These are phyloP conservation scores for Gastrodia elata DNA, from an alignment of 106 monocot species.

Conservation along the genomic window DNA sequence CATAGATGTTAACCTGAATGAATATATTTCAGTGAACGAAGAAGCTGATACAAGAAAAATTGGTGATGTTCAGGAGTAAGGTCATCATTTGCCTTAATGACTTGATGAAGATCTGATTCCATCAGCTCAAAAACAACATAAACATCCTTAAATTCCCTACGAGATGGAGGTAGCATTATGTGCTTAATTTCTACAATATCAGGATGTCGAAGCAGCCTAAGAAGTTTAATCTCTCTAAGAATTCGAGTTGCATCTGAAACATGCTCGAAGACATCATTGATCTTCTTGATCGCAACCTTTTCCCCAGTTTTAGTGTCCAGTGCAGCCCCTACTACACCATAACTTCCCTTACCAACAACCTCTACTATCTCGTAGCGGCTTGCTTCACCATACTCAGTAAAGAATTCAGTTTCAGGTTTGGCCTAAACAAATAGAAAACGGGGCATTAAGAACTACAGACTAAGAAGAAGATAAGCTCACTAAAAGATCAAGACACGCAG, in stretches of 20 bases:
- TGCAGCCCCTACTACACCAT: constrained; percentile 68
- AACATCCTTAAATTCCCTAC: constrained; percentile 75
- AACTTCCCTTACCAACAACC: constrained; percentile 85
- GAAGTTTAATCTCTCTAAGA: constrained; percentile 77
- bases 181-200: constrained; percentile 89
- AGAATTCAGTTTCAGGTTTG: constrained; percentile 49
- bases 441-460: neutral
- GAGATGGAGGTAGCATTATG: constrained; percentile 81
- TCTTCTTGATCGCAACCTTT: constrained; percentile 83
- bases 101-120: constrained; percentile 89
- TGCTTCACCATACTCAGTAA: constrained; percentile 84
- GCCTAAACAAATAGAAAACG: constrained; percentile 10
- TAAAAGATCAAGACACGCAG: neutral
- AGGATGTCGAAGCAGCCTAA: constrained; percentile 66
- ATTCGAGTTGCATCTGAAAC: constrained; percentile 87
- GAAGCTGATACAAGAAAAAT: constrained; percentile 80
- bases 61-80: constrained; percentile 79
- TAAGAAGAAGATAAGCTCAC: neutral
- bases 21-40: constrained; percentile 71
- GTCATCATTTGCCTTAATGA: constrained; percentile 84
- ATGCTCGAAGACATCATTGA: constrained; percentile 83
- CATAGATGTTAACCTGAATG: constrained; percentile 44
- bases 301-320: constrained; percentile 67
- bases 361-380: constrained; percentile 67
- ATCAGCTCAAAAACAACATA: constrained; percentile 82